Base-by-base conservation (phyloP, 2,329 filamentous ascomycete species). In the Sordariomycetes sp. region DNA sequence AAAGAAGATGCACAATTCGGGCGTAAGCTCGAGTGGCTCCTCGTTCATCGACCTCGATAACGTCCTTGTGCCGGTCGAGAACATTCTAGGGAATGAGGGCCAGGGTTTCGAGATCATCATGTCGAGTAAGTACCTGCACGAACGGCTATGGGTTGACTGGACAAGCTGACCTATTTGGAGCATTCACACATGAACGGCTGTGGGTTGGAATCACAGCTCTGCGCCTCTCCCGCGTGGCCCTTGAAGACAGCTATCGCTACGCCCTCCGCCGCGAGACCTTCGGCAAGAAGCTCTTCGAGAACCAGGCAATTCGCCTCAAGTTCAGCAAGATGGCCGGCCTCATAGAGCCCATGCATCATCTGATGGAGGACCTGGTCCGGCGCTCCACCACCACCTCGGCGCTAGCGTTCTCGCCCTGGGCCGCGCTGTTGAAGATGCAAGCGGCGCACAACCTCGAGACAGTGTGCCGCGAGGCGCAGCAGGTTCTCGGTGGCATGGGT, bases 11-110 rank as follows among this genome's bases (percentile, higher is more conserved):
- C 68, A 76, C 54, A 86, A 86, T 64, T 81, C 78, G 34, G 83
- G 83, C 5, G 81, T 85, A 14, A 77, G 81, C 63, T 80, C 80
- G 16, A 82, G 81, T 51, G 80, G 80, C 68, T 72, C 78, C 11
- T 78, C 76, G 3, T 81, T 75, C 58, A 71, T 81, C 59, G 75
- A 76, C 37, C 71, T 81, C 53, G 77, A 80, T 58, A 71, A 80
- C 58, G 77, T 81, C 2, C 62, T 67, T 14, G 79, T 82, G 1
- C 78, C 78, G 0, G 69, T 71, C 0, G 70, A 71, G 32, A 79
- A 81, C 58, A 71, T 80, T 1, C 61, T 82, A 3, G 77, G 78
- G 2, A 67, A 69, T 51, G 78, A 80, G 61, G 78, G 78, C 55
- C 65, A 74, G 37, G 79, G 79, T 10, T 81, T 81, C 67, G 60